phyloP scores from a whole-genome alignment of 179 eudicot genomes.

The Heliamphora pulchella region DNA sequence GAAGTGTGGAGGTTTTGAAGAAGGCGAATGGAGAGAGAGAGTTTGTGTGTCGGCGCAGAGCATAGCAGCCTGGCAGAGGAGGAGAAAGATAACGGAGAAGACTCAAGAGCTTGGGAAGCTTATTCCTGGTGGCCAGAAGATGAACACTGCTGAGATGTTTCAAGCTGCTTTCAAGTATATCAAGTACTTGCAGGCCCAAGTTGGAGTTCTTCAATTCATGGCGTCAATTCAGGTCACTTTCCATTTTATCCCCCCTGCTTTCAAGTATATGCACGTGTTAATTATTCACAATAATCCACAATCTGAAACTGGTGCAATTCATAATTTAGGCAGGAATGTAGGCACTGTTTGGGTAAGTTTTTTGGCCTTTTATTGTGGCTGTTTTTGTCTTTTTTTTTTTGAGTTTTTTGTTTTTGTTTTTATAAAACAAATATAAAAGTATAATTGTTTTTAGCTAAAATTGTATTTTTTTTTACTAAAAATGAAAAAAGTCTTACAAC shows the following conservation, averaged over 20 bases:
- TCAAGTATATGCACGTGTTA: no score
- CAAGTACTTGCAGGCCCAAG: slow-evolving; percentile 60
- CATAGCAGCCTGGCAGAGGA: slow-evolving; percentile 61
- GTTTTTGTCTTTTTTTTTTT: no score
- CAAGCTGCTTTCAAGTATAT: slow-evolving; percentile 57
- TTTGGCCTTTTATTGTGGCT: no score
- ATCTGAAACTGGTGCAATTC: background rate
- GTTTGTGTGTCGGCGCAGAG: slow-evolving; percentile 49
- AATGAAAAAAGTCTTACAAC: no score
- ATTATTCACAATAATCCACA: background rate
- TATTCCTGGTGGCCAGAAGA: slow-evolving; percentile 56
- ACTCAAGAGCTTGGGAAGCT: slow-evolving; percentile 70
- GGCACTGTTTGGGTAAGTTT: background rate
- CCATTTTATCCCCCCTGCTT: background rate
- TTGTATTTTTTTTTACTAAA: no score
- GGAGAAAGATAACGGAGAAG: slow-evolving; percentile 67
- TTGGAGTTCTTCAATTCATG: slow-evolving; percentile 40
- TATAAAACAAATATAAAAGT: no score
- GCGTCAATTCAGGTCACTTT: slow-evolving; percentile 10
- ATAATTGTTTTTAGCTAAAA: no score
- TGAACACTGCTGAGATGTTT: slow-evolving; percentile 84
- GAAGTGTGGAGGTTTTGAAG: slow-evolving; percentile 8
- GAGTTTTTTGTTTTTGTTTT: no score
- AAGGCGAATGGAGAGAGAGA: slow-evolving; percentile 8
- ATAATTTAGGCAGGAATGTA: background rate